Evolutionary conservation across 805 yeast genomes (phyloP).

Genomic region (Kluyveromyces lactis): DNA sequence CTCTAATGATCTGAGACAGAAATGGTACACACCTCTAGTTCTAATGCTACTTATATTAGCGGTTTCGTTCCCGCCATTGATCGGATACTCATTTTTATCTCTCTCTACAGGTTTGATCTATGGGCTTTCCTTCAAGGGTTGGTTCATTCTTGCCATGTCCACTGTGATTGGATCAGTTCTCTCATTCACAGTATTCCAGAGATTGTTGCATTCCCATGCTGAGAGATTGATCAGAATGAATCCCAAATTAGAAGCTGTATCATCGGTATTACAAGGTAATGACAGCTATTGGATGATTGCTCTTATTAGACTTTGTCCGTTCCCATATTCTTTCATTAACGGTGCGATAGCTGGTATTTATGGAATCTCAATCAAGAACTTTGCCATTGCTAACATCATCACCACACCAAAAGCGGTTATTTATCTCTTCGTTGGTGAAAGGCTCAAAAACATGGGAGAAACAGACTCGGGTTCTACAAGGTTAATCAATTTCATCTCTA

Average conservation of each 20-base stretch:
- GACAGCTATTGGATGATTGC: conserved; percentile 60
- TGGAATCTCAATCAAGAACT: conserved; percentile 53
- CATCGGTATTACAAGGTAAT: conserved; percentile 63
- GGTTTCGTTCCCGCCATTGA: conserved; percentile 84
- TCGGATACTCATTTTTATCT: conserved; percentile 70
- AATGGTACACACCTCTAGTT: conserved; percentile 35
- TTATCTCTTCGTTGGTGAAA: conserved; percentile 70
- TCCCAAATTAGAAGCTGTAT: conserved; percentile 62
- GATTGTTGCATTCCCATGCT: conserved; percentile 50
- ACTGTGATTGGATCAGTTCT: conserved; percentile 65
- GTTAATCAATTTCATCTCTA: conserved; percentile 54
- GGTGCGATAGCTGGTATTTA: conserved; percentile 91
- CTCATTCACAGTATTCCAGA: conserved; percentile 65
- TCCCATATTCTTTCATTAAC: conserved; percentile 86
- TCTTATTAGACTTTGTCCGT: conserved; percentile 76
- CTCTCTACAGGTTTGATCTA: conserved; percentile 71
- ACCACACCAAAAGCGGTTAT: conserved; percentile 79
- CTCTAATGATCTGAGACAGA: conserved; percentile 38
- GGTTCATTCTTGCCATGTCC: conserved; percentile 64
- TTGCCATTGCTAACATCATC: conserved; percentile 59
- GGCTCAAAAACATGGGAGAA: conserved; percentile 61
- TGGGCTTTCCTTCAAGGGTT: conserved; percentile 68
- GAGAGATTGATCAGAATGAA: conserved; percentile 50
- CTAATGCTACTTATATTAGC: conserved; percentile 46
- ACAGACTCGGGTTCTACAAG: conserved; percentile 41